A percentile compares a stretch with the other conserved stretches of the same genome.
Conservation (phyloP, 208 protist genomes). For the Trypanosoma rangeli region DNA sequence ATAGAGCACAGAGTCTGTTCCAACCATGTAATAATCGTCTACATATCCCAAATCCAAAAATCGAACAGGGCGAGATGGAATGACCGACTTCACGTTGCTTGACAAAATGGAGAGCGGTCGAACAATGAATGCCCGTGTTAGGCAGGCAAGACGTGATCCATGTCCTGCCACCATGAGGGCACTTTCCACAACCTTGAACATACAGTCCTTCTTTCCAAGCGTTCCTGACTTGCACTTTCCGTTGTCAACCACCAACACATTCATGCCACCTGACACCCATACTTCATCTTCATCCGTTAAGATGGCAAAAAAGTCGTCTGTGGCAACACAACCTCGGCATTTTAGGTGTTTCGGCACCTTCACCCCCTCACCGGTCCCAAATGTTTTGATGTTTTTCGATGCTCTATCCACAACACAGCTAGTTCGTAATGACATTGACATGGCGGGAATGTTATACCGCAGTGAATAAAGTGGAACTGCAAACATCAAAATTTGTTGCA, state of each 20-base stretch:
- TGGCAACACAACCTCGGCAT: constrained; percentile 77
- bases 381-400: constrained; percentile 77
- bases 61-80: constrained; percentile 72
- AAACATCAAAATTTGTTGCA: constrained; percentile 89
- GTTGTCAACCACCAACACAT: constrained; percentile 31
- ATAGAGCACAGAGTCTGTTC: constrained; percentile 81
- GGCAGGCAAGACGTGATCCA: constrained; percentile 61
- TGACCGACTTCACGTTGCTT: constrained; percentile 66
- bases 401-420: constrained; percentile 80
- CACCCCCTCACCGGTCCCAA: constrained; percentile 69
- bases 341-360: constrained; percentile 75
- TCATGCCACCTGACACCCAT: constrained; percentile 76
- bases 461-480: constrained; percentile 77
- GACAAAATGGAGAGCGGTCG: constrained; percentile 74
- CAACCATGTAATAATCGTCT: constrained; percentile 89
- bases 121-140: constrained; percentile 79
- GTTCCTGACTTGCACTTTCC: constrained; percentile 31
- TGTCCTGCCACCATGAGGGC: constrained; percentile 76
- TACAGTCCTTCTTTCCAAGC: constrained; percentile 55
- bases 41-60: constrained; percentile 80
- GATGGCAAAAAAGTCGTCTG: constrained; percentile 85
- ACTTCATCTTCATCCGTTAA: constrained; percentile 85
- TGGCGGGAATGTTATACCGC: constrained; percentile 85
- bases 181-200: constrained; percentile 68
- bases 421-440: constrained; percentile 87